phyloP scores from a whole-genome alignment of 2,329 filamentous ascomycete genomes.

The Cytospora paraplurivora region DNA sequence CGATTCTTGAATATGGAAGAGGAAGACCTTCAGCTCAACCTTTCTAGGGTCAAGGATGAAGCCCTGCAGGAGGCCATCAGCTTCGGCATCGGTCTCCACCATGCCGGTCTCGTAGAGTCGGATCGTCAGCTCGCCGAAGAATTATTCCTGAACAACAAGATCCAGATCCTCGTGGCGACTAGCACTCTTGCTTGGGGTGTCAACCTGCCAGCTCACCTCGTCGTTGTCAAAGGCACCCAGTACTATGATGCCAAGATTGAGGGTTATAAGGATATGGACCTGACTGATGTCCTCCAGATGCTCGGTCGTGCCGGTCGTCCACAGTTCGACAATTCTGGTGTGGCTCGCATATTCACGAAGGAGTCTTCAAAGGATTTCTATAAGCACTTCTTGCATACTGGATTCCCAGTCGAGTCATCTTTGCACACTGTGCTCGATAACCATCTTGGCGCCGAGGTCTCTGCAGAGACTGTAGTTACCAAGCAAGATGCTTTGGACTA shows the following conservation, averaged over 20 bases:
- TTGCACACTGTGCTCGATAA: slow-evolving; percentile 96
- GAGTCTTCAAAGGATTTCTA: slow-evolving; percentile 99
- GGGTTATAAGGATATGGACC: slow-evolving; percentile 97
- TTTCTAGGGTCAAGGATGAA: slow-evolving; percentile 90
- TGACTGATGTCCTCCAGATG: slow-evolving; percentile 98
- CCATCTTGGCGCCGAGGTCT: slow-evolving; percentile 93
- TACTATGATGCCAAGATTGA: slow-evolving; percentile 98
- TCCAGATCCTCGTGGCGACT: slow-evolving; percentile 93
- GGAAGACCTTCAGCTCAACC: slow-evolving; percentile 85
- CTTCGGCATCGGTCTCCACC: slow-evolving; percentile 95
- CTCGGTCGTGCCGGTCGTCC: slow-evolving; percentile 91
- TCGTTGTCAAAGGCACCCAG: slow-evolving; percentile 97
- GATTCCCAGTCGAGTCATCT: slow-evolving; percentile 95
- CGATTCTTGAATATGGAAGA: slow-evolving; percentile 93
- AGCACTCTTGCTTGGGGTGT: slow-evolving; percentile 98
- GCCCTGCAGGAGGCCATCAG: slow-evolving; percentile 90
- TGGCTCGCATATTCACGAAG: slow-evolving; percentile 96
- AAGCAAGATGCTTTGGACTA: slow-evolving; percentile 98
- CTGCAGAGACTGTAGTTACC: slow-evolving; percentile 86
- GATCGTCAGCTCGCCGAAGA: slow-evolving; percentile 92
- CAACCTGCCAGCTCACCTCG: slow-evolving; percentile 92
- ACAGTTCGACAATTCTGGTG: slow-evolving; percentile 94
- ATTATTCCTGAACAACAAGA: slow-evolving; percentile 95
- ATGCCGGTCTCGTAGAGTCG: slow-evolving; percentile 93
- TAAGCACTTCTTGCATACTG: slow-evolving; percentile 97